These are phyloP conservation scores for Lasiodiplodia sp. DNA, from an alignment of 2,329 filamentous ascomycete genomes.

Conservation along the genomic window DNA sequence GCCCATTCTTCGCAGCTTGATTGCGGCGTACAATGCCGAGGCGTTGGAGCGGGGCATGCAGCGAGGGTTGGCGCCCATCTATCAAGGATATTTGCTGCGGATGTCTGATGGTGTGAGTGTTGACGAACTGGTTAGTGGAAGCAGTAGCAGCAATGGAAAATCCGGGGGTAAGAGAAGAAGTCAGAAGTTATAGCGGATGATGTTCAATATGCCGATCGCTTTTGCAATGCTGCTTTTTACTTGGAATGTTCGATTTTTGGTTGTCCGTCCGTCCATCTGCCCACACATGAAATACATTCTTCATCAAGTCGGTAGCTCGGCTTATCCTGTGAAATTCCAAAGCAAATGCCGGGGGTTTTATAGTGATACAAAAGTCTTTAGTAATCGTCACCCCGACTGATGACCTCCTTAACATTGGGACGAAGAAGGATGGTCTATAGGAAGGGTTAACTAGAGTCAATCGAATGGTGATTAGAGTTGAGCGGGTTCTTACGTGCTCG, in stretches of 20 bases:
- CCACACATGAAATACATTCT: not conserved
- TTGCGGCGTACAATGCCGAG: conserved; percentile 17
- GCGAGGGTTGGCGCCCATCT: conserved; percentile 14
- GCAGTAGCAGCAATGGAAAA: not conserved
- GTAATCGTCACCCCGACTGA: conserved; percentile 86
- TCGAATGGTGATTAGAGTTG: no score
- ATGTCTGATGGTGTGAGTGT: conserved; percentile 19
- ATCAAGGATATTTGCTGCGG: conserved; percentile 22
- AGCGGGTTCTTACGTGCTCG: conserved; percentile 76
- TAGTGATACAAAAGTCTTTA: conserved; percentile 48
- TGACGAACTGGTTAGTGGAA: conserved; percentile 9
- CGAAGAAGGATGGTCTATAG: conserved; percentile 72
- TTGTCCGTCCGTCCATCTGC: not conserved
- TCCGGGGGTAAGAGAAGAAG: not conserved
- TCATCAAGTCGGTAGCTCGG: not conserved
- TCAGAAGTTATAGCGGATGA: conserved; percentile 3
- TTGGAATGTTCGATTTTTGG: not conserved
- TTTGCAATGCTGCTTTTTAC: not conserved
- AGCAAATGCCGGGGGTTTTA: not conserved
- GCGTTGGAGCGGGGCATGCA: not conserved
- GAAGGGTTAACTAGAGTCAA: not conserved
- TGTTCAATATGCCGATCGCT: not conserved
- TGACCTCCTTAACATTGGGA: conserved; percentile 76
- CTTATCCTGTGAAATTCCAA: not conserved
- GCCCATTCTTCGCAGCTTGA: conserved; percentile 12